These are phyloP conservation scores for Ustilago lituana DNA, from an alignment of 1,284 basidiomycete species.

Conservation along the genomic window DNA sequence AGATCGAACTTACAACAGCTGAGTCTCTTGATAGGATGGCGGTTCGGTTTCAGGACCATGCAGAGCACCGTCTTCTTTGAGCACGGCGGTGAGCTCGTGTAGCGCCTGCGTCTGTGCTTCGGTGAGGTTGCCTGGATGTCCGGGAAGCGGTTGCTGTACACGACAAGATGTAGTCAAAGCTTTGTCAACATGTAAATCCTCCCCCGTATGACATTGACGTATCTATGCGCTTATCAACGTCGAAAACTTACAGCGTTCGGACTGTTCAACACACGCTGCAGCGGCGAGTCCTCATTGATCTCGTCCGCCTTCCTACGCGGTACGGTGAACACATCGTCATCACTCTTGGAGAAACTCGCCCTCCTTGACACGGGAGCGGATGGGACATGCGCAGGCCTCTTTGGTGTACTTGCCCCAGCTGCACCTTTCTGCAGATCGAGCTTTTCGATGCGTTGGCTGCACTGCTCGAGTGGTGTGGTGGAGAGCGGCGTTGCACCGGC, in stretches of 20 bases:
- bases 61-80: slow-evolving; percentile 40
- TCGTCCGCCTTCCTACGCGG: slow-evolving; percentile 6
- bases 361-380: slow-evolving; percentile 15
- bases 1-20: too few relatives aligned
- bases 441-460: slow-evolving; percentile 13
- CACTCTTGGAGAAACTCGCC: slow-evolving; percentile 3
- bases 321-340: slow-evolving; percentile 12
- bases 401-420: not conserved
- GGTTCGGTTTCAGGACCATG: slow-evolving; percentile 23
- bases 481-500: slow-evolving; percentile 11
- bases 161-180: too few relatives aligned
- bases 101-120: slow-evolving; percentile 49
- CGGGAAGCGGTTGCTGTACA: slow-evolving; percentile 43
- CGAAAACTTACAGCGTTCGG: too few relatives aligned
- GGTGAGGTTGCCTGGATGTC: slow-evolving; percentile 61
- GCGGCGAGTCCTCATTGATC: slow-evolving; percentile 25
- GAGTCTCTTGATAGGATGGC: slow-evolving; percentile 42
- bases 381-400: slow-evolving; percentile 1
- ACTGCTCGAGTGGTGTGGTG: slow-evolving; percentile 9
- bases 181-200: too few relatives aligned
- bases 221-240: too few relatives aligned
- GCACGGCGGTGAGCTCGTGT: slow-evolving; percentile 26
- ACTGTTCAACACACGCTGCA: slow-evolving; percentile 17
- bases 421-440: slow-evolving; percentile 20
- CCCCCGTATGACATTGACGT: too few relatives aligned